phyloP scores from a whole-genome alignment of 1,139 yeast genomes.

The Lipomyces yarrowii region DNA sequence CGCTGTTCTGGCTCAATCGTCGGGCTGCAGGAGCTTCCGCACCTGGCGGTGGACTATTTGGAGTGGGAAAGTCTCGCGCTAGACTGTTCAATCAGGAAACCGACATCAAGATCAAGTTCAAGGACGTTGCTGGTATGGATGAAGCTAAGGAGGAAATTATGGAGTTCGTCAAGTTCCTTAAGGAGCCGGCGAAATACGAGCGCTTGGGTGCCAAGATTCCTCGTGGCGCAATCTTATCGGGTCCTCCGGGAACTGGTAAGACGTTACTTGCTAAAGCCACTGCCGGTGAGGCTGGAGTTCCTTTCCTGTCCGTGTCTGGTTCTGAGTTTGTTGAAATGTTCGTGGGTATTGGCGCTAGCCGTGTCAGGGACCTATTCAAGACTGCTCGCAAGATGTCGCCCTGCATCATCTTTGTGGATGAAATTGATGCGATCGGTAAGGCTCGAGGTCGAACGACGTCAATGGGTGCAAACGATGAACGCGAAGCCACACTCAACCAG shows the following conservation, averaged over 20 bases:
- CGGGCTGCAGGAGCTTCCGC: slow-evolving; percentile 54
- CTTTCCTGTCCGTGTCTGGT: slow-evolving; percentile 91
- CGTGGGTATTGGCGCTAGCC: slow-evolving; percentile 97
- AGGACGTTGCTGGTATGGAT: slow-evolving; percentile 95
- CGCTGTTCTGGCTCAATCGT: slow-evolving; percentile 71
- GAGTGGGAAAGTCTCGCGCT: slow-evolving; percentile 50
- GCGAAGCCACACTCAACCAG: slow-evolving; percentile 95
- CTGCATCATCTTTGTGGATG: slow-evolving; percentile 90
- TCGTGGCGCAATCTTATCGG: slow-evolving; percentile 94
- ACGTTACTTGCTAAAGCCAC: slow-evolving; percentile 97
- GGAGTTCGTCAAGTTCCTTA: slow-evolving; percentile 93
- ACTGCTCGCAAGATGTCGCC: slow-evolving; percentile 95
- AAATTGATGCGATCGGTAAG: slow-evolving; percentile 97
- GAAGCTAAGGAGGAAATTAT: slow-evolving; percentile 98
- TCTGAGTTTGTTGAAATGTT: slow-evolving; percentile 99
- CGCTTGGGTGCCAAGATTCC: slow-evolving; percentile 95
- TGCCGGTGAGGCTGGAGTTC: slow-evolving; percentile 98
- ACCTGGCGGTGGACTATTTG: slow-evolving; percentile 59
- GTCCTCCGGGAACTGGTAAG: slow-evolving; percentile 99
- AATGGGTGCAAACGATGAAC: slow-evolving; percentile 76
- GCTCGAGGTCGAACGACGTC: slow-evolving; percentile 83
- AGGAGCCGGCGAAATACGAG: slow-evolving; percentile 87
- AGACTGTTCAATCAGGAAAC: slow-evolving; percentile 90
- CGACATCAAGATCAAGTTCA: slow-evolving; percentile 82
- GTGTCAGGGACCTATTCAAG: slow-evolving; percentile 92